These are phyloP conservation scores for Colletotrichum navitas DNA, from an alignment of 2,329 filamentous ascomycete genomes.

Conservation along the genomic window DNA sequence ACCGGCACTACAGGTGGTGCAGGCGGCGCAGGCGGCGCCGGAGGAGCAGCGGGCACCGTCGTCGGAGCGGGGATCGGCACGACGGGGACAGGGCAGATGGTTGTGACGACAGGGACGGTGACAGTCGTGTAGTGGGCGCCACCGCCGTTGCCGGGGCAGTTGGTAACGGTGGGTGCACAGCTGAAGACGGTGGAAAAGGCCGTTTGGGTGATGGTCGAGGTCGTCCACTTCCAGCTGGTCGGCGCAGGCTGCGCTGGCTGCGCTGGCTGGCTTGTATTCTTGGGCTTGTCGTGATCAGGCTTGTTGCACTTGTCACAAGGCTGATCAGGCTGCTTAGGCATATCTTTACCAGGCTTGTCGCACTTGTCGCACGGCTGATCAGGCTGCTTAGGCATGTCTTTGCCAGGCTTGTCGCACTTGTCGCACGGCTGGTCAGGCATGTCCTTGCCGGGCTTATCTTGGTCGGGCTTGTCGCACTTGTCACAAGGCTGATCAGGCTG, in stretches of 20 bases:
- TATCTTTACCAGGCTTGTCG: background rate
- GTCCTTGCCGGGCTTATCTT: background rate
- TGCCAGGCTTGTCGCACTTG: background rate
- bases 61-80: slow-evolving; percentile 40
- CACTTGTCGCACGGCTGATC: background rate
- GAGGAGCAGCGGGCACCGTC: background rate
- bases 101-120: slow-evolving; percentile 55
- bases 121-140: slow-evolving; percentile 53
- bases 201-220: slow-evolving; percentile 57
- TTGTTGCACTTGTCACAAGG: background rate
- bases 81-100: slow-evolving; percentile 59
- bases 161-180: slow-evolving; percentile 52
- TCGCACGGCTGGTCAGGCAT: background rate
- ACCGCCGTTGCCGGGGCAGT: slow-evolving; percentile 53
- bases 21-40: too few relatives aligned
- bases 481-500: slow-evolving; percentile 21
- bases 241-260: slow-evolving; percentile 40
- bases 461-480: background rate
- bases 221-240: slow-evolving; percentile 53
- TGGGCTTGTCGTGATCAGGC: background rate
- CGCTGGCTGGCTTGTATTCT: background rate
- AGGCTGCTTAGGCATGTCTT: background rate
- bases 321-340: too few relatives aligned
- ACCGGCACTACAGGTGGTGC: background rate
- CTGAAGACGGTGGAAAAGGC: slow-evolving; percentile 54